These are phyloP conservation scores for Phytophthora sojae DNA, from an alignment of 352 stramenopile genomes.

Conservation along the genomic window DNA sequence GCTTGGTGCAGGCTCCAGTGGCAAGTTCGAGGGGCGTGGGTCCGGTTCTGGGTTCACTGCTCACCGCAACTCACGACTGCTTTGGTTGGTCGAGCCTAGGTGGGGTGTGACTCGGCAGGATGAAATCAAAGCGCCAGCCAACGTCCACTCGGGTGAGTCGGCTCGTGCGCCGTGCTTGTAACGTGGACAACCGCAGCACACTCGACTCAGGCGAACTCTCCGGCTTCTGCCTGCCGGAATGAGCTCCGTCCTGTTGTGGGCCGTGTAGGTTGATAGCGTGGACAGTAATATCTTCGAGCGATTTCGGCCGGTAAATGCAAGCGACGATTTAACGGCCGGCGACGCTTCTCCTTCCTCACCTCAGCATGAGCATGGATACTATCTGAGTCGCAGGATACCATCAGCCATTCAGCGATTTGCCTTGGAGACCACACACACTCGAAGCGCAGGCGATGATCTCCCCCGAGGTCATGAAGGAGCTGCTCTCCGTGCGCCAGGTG, in stretches of 20 bases:
- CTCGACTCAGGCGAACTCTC: not conserved
- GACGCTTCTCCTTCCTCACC: not conserved
- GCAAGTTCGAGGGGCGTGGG: not conserved
- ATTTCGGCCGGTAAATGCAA: not conserved
- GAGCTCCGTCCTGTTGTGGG: not conserved
- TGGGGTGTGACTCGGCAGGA: too few relatives aligned
- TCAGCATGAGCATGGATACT: not conserved
- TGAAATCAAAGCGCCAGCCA: not conserved
- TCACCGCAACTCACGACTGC: not conserved
- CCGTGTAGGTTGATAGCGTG: constrained; percentile 1
- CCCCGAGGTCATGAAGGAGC: constrained; percentile 26
- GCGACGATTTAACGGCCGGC: not conserved
- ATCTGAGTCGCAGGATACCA: not conserved
- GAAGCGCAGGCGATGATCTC: constrained; percentile 19
- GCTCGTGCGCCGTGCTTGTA: not conserved
- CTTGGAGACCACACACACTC: not conserved
- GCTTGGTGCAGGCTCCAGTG: not conserved
- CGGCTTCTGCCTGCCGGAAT: constrained; percentile 7
- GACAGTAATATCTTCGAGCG: constrained; percentile 9
- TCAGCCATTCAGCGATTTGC: constrained; percentile 15
- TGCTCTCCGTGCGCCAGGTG: constrained; percentile 22
- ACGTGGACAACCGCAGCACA: not conserved
- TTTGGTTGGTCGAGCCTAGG: not conserved
- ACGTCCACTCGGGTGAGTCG: not conserved
- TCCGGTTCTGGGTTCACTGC: constrained; percentile 13